Evolutionary conservation across 2,329 filamentous ascomycete genomes (phyloP), one percentile per base, ranked within the genome.

Genomic region (Purpureocillium lavendulum): DNA sequence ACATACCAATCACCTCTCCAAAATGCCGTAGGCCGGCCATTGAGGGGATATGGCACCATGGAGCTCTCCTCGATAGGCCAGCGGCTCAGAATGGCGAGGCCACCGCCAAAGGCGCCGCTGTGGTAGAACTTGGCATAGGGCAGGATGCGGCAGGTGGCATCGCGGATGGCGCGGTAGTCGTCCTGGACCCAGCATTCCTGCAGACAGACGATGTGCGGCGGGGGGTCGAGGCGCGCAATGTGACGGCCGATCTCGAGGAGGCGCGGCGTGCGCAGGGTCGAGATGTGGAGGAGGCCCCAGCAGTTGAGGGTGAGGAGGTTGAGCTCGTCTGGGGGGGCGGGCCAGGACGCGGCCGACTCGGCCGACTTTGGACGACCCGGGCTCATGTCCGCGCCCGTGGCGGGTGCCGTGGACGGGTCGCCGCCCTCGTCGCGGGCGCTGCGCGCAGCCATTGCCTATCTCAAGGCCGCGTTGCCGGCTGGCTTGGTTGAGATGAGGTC

Each of bases 1-100:
- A 96, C 89, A 56, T 81, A 97, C 87, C 90, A 97, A 61, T 97
- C 90, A 10, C 92, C 92, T 44, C 90, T 74, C 65, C 84, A 96
- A 63, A 97, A 95, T 4, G 90, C 90, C 9, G 88, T 90, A 6
- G 92, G 92, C 14, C 90, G 77, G 14, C 92, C 92, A 59, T 95
- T 96, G 39, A 98, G 73, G n/a, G 87, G 80, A 58, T 96, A 98
- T 4, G 71, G 73, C 49, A 79, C 73, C 87, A 97, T 94, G 53
- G 74, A 80, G 60, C 82, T 89, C 66, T 94, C 85, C 53, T 87
- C 82, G 48, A 98, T 88, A 16, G 90, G 89, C 87, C 88, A 97
- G 70, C 80, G 77, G 35, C 87, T 94, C 35, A 97, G 69, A 47
- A 97, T 92, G 40, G 80, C 92, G 32, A 98, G 70, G 2, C 92